Evolutionary conservation across 148 eudicot species (phyloP).

Genomic region (Rhododendron ovatum): DNA sequence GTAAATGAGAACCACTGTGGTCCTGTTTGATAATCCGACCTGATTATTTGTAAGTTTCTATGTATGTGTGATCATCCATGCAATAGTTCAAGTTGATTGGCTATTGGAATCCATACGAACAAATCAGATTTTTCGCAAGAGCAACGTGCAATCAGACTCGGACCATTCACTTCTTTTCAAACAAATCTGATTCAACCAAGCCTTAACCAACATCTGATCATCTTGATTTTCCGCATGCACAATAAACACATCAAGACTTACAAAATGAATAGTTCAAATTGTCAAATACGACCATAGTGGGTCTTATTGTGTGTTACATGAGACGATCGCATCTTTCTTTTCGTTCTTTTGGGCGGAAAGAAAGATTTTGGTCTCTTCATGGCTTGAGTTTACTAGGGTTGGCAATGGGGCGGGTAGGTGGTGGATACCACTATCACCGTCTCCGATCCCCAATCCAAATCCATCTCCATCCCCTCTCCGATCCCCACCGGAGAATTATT

Average conservation of each 20-base stretch:
- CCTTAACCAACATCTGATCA: background rate
- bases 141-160: background rate
- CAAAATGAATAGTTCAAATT: background rate
- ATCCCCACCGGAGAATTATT: too few species aligned
- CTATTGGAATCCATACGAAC: background rate
- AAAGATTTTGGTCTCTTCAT: background rate
- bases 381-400: too few species aligned
- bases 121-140: background rate
- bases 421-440: too few species aligned
- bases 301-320: background rate
- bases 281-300: background rate
- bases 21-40: background rate
- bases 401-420: too few species aligned
- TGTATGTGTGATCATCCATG: background rate
- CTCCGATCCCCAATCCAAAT: too few species aligned
- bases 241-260: background rate
- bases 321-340: background rate
- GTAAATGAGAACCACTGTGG: background rate
- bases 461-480: too few species aligned
- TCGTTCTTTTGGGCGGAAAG: background rate
- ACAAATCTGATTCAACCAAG: background rate
- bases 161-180: background rate
- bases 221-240: background rate
- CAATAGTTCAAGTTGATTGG: background rate
- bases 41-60: background rate